Evolutionary conservation across 176 grass and related monocot genomes (phyloP).

Genomic region (Themeda triandra): DNA sequence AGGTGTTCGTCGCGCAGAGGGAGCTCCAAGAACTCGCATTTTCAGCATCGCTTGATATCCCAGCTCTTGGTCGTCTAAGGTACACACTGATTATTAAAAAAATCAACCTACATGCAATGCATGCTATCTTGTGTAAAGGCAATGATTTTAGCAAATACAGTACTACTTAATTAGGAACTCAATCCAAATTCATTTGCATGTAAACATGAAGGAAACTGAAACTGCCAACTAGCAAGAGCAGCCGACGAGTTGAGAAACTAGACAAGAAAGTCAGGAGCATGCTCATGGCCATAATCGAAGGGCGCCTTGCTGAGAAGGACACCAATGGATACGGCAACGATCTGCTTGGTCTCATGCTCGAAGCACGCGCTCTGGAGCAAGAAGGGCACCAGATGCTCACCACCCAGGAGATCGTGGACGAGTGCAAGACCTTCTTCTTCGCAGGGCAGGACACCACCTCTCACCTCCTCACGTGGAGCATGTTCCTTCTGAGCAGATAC

Average conservation of each 20-base stretch:
- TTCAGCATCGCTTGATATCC: not conserved
- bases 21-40: not conserved
- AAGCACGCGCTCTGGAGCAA: conserved; percentile 1
- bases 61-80: not conserved
- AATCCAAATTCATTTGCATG: not conserved
- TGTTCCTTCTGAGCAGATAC: too few species aligned
- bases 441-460: too few species aligned
- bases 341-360: conserved; percentile 19
- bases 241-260: not conserved
- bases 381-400: not conserved
- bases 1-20: not conserved
- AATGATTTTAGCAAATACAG: not conserved
- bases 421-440: too few species aligned
- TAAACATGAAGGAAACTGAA: not conserved
- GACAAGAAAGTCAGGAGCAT: conserved; percentile 5
- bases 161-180: not conserved
- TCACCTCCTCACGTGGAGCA: too few species aligned
- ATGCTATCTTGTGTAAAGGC: not conserved
- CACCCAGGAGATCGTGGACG: conserved; percentile 16
- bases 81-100: not conserved
- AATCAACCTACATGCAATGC: too few species aligned
- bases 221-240: not conserved
- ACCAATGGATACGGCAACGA: not conserved
- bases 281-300: not conserved
- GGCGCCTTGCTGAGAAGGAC: not conserved